Percentiles rank a stretch among this genome's conserved stretches.
phyloP scores from a whole-genome alignment of 805 yeast species.

The Ogataea philodendri region DNA sequence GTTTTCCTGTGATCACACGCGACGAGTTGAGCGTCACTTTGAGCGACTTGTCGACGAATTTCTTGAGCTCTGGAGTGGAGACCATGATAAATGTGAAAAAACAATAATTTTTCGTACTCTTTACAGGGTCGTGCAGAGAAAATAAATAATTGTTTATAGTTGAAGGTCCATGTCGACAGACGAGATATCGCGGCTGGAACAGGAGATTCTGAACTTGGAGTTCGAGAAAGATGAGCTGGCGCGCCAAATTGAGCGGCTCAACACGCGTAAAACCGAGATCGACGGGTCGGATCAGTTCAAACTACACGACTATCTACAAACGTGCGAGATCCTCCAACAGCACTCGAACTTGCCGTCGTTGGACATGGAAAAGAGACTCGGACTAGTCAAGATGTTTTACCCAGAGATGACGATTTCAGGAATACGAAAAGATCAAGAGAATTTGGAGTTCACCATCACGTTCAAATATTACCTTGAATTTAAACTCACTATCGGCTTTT shows the following conservation, averaged over 20 bases:
- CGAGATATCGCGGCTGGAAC: conserved; percentile 13
- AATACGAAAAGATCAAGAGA: conserved; percentile 2
- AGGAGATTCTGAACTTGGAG: conserved; percentile 10
- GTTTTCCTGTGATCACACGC: conserved; percentile 72
- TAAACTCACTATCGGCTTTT: conserved; percentile 13
- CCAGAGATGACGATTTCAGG: conserved; percentile 28
- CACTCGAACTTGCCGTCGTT: conserved; percentile 31
- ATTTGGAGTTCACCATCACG: conserved; percentile 14
- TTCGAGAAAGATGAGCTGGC: conserved; percentile 5
- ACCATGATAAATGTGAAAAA: conserved; percentile 25
- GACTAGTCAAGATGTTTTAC: conserved; percentile 25
- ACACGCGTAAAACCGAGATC: neutral
- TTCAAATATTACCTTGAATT: conserved; percentile 21
- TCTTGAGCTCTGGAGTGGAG: conserved; percentile 36
- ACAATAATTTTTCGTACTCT: neutral
- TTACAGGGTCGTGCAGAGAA: conserved; percentile 4
- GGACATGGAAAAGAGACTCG: conserved; percentile 27
- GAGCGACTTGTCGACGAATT: conserved; percentile 79
- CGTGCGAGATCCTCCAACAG: conserved; percentile 17
- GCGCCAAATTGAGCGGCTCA: conserved; percentile 6
- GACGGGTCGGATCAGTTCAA: conserved; percentile 13
- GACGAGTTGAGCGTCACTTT: conserved; percentile 75
- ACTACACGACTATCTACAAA: conserved; percentile 17
- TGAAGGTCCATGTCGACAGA: conserved; percentile 9
- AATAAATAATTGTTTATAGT: conserved; percentile 6